These are phyloP conservation scores for Tuber microsphaerosporum DNA, from an alignment of 495 filamentous ascomycete species.

Conservation along the genomic window DNA sequence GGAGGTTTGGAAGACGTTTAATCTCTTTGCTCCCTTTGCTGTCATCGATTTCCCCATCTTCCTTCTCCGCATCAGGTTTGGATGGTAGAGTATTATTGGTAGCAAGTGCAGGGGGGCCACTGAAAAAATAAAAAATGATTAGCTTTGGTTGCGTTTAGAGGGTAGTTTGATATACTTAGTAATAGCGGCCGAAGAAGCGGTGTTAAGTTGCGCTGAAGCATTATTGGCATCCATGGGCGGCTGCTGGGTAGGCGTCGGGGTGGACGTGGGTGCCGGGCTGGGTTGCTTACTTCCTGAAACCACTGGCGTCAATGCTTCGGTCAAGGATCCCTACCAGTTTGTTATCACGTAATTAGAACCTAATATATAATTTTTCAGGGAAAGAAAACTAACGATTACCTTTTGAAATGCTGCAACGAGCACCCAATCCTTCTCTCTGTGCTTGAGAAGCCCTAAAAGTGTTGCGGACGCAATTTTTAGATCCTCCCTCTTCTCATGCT, in stretches of 20 bases:
- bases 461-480: conserved; percentile 84
- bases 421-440: conserved; percentile 71
- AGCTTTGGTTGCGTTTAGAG: conserved; percentile 6
- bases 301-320: conserved; percentile 33
- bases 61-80: conserved; percentile 33
- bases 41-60: conserved; percentile 43
- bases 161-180: conserved; percentile 22
- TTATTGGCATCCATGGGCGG: conserved; percentile 10
- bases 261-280: conserved; percentile 26
- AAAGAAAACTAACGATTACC: conserved; percentile 36
- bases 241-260: conserved; percentile 9
- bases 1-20: conserved; percentile 9
- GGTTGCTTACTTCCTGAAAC: conserved; percentile 41
- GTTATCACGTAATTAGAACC: conserved; percentile 6
- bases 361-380: conserved; percentile 13
- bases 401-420: conserved; percentile 48
- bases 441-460: conserved; percentile 71
- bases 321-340: conserved; percentile 25
- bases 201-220: conserved; percentile 11
- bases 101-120: conserved; percentile 11
- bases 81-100: conserved; percentile 18
- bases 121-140: conserved; percentile 6
- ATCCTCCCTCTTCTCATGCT: conserved; percentile 73
- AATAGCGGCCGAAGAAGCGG: not conserved
- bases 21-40: conserved; percentile 25